These are phyloP conservation scores for Nicotiana sylvestris DNA, from an alignment of 257 asterid species.

Conservation along the genomic window DNA sequence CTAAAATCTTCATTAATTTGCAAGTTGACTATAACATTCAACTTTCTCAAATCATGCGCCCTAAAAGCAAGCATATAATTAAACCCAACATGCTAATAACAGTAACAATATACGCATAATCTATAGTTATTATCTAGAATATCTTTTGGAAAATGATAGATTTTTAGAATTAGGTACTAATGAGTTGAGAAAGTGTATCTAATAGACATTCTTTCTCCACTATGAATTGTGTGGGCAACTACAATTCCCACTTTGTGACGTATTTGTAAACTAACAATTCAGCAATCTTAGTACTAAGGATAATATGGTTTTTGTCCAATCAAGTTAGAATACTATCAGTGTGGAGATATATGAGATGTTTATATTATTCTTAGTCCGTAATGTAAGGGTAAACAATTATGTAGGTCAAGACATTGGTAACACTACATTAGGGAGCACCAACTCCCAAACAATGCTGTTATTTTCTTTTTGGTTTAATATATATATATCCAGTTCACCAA, in stretches of 20 bases:
- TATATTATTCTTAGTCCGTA: neutral
- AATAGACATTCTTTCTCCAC: conserved; percentile 8
- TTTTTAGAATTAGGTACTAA: neutral
- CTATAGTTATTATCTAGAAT: neutral
- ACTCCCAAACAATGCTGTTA: too few relatives aligned
- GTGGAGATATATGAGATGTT: neutral
- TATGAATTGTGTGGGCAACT: neutral
- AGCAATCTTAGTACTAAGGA: neutral
- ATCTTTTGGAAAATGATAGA: neutral
- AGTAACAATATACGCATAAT: neutral
- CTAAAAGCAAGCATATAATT: conserved; percentile 5
- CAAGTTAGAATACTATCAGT: neutral
- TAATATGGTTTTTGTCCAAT: neutral
- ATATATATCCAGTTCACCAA: too few relatives aligned
- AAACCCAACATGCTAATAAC: neutral
- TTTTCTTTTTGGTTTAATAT: too few relatives aligned
- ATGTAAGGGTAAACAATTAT: too few relatives aligned
- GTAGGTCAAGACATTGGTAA: too few relatives aligned
- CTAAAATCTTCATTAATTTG: neutral
- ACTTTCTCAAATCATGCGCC: neutral
- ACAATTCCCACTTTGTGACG: neutral
- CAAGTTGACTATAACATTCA: neutral
- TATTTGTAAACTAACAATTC: neutral
- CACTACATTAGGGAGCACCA: too few relatives aligned
- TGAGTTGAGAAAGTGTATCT: neutral